Conservation (phyloP, 2,329 filamentous ascomycete genomes). For the Penicillium sp. region DNA sequence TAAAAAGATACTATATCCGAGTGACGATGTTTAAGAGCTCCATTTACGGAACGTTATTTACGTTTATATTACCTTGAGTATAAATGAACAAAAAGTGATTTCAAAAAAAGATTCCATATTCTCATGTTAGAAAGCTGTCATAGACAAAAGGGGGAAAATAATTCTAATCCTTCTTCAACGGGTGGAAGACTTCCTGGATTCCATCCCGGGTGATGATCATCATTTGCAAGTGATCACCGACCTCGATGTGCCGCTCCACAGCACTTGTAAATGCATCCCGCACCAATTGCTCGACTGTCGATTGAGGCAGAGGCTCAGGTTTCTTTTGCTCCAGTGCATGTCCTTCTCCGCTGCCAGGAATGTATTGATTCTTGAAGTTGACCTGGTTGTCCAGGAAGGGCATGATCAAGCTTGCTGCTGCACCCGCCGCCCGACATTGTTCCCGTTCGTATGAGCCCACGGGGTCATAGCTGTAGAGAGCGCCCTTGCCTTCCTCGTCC, state of each 20-base stretch:
- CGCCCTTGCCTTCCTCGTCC: slow-evolving; percentile 91
- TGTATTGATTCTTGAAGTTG: slow-evolving; percentile 98
- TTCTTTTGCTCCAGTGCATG: slow-evolving; percentile 67
- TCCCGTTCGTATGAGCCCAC: slow-evolving; percentile 97
- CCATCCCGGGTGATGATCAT: slow-evolving; percentile 86
- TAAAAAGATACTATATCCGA: slow-evolving; percentile 17
- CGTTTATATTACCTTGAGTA: slow-evolving; percentile 10
- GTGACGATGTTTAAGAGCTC: slow-evolving; percentile 22
- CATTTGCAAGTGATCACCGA: slow-evolving; percentile 94
- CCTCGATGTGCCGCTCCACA: slow-evolving; percentile 98
- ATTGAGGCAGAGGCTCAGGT: slow-evolving; percentile 65
- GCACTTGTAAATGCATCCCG: slow-evolving; percentile 98
- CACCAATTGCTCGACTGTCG: slow-evolving; percentile 80
- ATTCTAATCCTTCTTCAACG: slow-evolving; percentile 83
- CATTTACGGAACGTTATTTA: slow-evolving; percentile 11
- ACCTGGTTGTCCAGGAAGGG: slow-evolving; percentile 99
- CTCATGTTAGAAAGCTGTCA: slow-evolving; percentile 16
- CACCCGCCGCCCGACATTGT: slow-evolving; percentile 90
- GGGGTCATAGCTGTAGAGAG: slow-evolving; percentile 95
- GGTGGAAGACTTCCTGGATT: slow-evolving; percentile 79
- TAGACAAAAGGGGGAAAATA: slow-evolving; percentile 14
- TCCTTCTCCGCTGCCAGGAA: slow-evolving; percentile 79
- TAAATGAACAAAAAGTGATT: neutral
- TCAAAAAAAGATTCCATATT: slow-evolving; percentile 1
- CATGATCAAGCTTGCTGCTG: slow-evolving; percentile 93